These are phyloP conservation scores for Seiridium unicorne DNA, from an alignment of 2,329 filamentous ascomycete genomes.

Conservation along the genomic window DNA sequence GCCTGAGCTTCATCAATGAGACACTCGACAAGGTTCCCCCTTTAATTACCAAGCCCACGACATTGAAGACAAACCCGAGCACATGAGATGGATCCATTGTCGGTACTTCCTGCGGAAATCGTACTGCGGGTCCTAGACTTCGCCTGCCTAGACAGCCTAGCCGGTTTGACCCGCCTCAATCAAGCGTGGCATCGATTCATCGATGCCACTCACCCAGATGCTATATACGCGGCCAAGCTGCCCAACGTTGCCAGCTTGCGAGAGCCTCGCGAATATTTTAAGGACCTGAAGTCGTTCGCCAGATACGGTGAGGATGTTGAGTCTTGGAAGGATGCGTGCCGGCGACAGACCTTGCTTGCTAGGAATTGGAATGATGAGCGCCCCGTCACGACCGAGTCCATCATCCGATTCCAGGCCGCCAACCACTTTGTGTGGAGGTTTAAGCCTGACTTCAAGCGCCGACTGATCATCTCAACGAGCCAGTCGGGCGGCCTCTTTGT, in stretches of 20 bases:
- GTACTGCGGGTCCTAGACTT: conserved; percentile 20
- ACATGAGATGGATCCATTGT: conserved; percentile 15
- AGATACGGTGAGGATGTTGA: conserved; percentile 29
- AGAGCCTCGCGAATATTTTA: conserved; percentile 7
- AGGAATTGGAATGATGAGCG: conserved; percentile 33
- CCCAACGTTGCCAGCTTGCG: not conserved
- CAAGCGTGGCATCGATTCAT: conserved; percentile 19
- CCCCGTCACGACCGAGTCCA: conserved; percentile 34
- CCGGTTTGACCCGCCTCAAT: conserved; percentile 12
- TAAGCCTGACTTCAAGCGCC: conserved; percentile 41
- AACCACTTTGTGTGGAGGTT: conserved; percentile 43
- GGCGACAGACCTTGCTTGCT: conserved; percentile 34
- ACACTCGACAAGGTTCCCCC: not conserved
- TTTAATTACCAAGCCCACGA: not conserved
- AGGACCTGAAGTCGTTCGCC: conserved; percentile 23
- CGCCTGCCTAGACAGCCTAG: conserved; percentile 11
- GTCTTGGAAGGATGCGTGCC: conserved; percentile 44
- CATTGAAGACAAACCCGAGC: not conserved
- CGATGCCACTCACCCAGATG: conserved; percentile 14
- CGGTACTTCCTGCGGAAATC: conserved; percentile 16
- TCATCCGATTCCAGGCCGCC: conserved; percentile 34
- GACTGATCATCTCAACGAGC: conserved; percentile 42
- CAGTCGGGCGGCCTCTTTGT: conserved; percentile 43
- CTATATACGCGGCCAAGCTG: conserved; percentile 15
- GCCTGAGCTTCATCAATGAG: too few species aligned